These are phyloP conservation scores for Tuber microsphaerosporum DNA, from an alignment of 495 filamentous ascomycete species.

Conservation along the genomic window DNA sequence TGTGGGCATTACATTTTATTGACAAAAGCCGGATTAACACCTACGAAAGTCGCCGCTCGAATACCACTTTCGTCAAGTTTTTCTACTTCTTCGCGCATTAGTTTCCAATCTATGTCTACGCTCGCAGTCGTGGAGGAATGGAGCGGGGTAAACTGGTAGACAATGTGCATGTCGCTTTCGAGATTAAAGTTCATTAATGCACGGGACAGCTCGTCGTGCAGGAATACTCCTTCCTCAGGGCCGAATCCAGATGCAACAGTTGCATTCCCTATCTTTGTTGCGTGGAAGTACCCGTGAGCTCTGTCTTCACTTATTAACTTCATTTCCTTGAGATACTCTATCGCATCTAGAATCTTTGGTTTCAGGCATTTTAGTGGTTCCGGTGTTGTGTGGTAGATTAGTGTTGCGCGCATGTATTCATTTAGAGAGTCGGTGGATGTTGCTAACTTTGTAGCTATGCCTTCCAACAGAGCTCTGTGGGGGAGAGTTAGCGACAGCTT, in stretches of 20 bases:
- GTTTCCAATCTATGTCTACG: conserved; percentile 61
- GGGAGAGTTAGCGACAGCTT: conserved; percentile 17
- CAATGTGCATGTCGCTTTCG: conserved; percentile 77
- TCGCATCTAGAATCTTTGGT: conserved; percentile 51
- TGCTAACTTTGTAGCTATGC: conserved; percentile 63
- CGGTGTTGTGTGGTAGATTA: conserved; percentile 54
- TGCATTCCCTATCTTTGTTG: conserved; percentile 63
- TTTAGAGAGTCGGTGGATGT: conserved; percentile 61
- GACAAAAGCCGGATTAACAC: conserved; percentile 61
- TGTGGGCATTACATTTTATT: conserved; percentile 57
- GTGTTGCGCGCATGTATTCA: conserved; percentile 63
- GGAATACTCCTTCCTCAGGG: conserved; percentile 70
- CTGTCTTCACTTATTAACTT: conserved; percentile 54
- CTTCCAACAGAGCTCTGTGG: conserved; percentile 62
- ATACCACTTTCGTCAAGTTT: conserved; percentile 62
- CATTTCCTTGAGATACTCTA: conserved; percentile 50
- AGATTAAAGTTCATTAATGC: conserved; percentile 71
- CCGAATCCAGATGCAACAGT: conserved; percentile 66
- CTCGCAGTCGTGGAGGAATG: conserved; percentile 48
- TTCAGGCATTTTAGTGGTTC: conserved; percentile 44
- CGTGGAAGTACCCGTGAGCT: conserved; percentile 47
- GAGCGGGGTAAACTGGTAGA: conserved; percentile 74
- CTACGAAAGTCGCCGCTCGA: conserved; percentile 61
- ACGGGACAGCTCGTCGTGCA: conserved; percentile 60
- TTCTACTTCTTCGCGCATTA: conserved; percentile 66